These are phyloP conservation scores for Xylaria sp. DNA, from an alignment of 2,329 filamentous ascomycete species.

Conservation along the genomic window DNA sequence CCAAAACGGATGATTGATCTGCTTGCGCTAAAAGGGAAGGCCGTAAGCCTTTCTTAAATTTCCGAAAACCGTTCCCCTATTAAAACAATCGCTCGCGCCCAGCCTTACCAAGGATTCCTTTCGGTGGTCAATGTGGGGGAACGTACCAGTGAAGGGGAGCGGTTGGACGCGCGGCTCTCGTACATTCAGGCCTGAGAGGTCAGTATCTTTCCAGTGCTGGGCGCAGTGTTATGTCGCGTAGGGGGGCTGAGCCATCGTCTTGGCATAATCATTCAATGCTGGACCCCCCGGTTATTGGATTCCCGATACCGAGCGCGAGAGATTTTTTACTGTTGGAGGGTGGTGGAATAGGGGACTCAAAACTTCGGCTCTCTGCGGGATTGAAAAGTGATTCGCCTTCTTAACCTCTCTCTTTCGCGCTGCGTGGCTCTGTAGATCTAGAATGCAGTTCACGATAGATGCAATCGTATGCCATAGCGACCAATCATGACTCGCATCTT, in stretches of 20 bases:
- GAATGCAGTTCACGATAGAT: neutral
- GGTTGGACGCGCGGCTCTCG: slow-evolving; percentile 8
- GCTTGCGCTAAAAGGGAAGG: neutral
- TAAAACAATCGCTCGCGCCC: neutral
- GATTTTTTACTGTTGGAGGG: neutral
- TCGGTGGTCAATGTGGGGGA: neutral
- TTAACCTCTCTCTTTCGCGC: neutral
- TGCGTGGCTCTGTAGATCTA: neutral
- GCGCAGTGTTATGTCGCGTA: neutral
- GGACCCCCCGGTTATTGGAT: neutral
- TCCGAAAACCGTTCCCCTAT: neutral
- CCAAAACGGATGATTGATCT: neutral
- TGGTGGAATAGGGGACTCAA: slow-evolving; percentile 21
- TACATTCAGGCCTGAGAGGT: slow-evolving; percentile 4
- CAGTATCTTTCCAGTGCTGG: neutral
- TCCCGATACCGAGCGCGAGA: neutral
- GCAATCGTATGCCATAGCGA: neutral
- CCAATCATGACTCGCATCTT: slow-evolving; percentile 29
- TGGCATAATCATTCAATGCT: neutral
- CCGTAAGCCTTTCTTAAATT: neutral
- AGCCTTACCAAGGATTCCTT: slow-evolving; percentile 7
- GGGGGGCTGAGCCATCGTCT: slow-evolving; percentile 1
- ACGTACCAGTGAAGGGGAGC: neutral
- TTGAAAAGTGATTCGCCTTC: neutral
- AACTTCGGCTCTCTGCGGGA: neutral